Evolutionary conservation across 352 stramenopile genomes (phyloP).

Genomic region (Ochromonadaceae sp.): DNA sequence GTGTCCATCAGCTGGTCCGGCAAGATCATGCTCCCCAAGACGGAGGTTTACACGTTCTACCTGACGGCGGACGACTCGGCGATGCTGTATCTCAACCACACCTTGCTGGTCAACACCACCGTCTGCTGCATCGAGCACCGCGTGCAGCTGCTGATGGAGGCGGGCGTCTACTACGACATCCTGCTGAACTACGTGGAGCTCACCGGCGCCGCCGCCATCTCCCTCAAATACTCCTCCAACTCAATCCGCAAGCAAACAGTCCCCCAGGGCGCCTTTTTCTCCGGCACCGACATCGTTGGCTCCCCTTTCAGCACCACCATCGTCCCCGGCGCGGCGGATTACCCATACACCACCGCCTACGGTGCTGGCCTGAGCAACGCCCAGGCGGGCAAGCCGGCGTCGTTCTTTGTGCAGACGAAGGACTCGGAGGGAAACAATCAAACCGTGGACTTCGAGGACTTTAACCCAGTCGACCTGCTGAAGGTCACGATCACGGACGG

Average conservation of each 20-base stretch:
- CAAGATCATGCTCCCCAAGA: conserved; percentile 58
- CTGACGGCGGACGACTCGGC: conserved; percentile 71
- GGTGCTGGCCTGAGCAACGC: conserved; percentile 50
- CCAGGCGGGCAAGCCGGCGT: conserved; percentile 56
- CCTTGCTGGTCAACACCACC: conserved; percentile 77
- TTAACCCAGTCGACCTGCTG: conserved; percentile 44
- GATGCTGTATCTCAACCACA: conserved; percentile 77
- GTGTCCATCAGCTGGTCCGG: conserved; percentile 82
- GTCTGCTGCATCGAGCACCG: conserved; percentile 16
- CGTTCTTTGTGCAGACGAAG: conserved; percentile 81
- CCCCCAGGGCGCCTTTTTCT: conserved; percentile 53
- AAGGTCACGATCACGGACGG: conserved; percentile 41
- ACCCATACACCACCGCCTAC: conserved; percentile 76
- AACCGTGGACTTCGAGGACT: conserved; percentile 27
- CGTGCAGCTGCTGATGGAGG: conserved; percentile 25
- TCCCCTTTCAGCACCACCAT: conserved; percentile 73
- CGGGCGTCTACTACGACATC: conserved; percentile 69
- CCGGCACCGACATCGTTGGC: conserved; percentile 71
- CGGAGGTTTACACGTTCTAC: conserved; percentile 79
- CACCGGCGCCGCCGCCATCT: conserved; percentile 60
- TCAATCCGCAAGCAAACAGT: conserved; percentile 63
- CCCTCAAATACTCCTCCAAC: conserved; percentile 75
- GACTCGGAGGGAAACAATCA: conserved; percentile 71
- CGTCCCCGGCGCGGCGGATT: conserved; percentile 76
- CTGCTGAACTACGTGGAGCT: conserved; percentile 85